Base-by-base conservation (phyloP, 2,329 filamentous ascomycete species). In the Gyromitra esculenta region DNA sequence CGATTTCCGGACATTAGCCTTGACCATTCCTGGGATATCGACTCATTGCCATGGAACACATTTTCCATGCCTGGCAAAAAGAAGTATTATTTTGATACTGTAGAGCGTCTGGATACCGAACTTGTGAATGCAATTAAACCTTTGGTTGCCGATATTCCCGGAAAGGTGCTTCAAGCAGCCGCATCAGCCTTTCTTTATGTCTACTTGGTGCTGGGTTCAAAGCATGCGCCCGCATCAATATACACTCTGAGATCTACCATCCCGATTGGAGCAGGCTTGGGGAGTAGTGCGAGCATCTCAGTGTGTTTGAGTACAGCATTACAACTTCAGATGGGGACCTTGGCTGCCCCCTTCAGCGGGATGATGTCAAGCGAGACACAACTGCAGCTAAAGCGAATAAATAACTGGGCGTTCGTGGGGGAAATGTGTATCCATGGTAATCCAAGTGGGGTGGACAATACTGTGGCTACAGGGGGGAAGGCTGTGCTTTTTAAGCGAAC, bases 361-460 rank as follows among this genome's bases (percentile, higher is more conserved):
- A 95, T 98, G 83, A 93, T 94, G 2, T 85, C 90, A 0, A 90
- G 93, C 70, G 96, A 99, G 84, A 93, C 93, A n/a, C 90, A 92
- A 76, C 84, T 94, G 56, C 95, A 99, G 83, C 88, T 98, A 39
- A 94, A 98, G 85, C 90, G 95, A 79, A 97, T 99, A 85, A 99
- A 99, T 84, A 89, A 92, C 77, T 99, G 96, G 96, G 94, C 96
- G 0, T 98, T 97, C 83, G 96, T 99, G 0, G 92, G 92, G 31
- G 96, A 99, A 83, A 92, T 98, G 89, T 96, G 94, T 84, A 97
- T 98, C 78, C 96, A 99, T 82, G 96, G 95, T 48, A 98, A 97
- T 82, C 96, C 96, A 0, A 97, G 93, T 0, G 96, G 96, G 0
- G 93, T 99, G 56, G 96, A 99, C 84, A 99, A 99, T 84, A 99